A percentile compares a stretch with the other conserved stretches of the same genome.
phyloP scores from a whole-genome alignment of 1,139 yeast genomes.

The Fermentozyma sake region DNA sequence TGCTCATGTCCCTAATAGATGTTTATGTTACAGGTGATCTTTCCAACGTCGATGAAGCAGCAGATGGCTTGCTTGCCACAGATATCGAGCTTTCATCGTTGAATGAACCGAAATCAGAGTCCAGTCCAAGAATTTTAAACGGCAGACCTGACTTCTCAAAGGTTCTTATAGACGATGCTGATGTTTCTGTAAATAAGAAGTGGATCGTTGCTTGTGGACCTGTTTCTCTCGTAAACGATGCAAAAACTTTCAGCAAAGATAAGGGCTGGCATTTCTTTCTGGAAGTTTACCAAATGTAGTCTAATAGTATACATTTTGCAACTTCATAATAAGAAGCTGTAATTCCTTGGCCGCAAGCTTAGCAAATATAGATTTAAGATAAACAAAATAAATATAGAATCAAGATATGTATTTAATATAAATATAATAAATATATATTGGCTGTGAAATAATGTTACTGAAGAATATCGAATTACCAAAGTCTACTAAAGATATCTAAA shows the following conservation, averaged over 20 bases:
- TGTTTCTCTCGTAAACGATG: conserved; percentile 42
- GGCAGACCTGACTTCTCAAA: conserved; percentile 42
- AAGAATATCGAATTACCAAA: too few species aligned
- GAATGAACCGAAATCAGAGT: conserved; percentile 5
- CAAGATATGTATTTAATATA: too few species aligned
- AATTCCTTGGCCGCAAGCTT: too few species aligned
- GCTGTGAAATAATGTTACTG: too few species aligned
- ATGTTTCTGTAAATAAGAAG: conserved; percentile 24
- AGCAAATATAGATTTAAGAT: too few species aligned
- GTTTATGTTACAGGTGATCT: conserved; percentile 21
- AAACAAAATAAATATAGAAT: too few species aligned
- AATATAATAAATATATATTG: too few species aligned
- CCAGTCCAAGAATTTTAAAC: conserved; percentile 7
- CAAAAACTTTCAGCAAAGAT: conserved; percentile 36
- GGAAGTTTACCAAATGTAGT: conserved; percentile 39
- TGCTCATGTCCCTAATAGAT: conserved; percentile 8
- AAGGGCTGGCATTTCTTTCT: conserved; percentile 36
- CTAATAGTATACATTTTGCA: too few species aligned
- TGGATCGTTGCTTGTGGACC: conserved; percentile 81
- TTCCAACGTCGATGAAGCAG: conserved; percentile 11
- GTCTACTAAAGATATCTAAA: too few species aligned
- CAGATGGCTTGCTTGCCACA: conserved; percentile 16
- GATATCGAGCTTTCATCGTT: conserved; percentile 16
- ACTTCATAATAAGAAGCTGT: too few species aligned
- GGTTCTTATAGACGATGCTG: conserved; percentile 22